Percentiles rank a stretch among this genome's conserved stretches.
phyloP scores from a whole-genome alignment of 768 basidiomycete species.

The Naganishia friedmannii region DNA sequence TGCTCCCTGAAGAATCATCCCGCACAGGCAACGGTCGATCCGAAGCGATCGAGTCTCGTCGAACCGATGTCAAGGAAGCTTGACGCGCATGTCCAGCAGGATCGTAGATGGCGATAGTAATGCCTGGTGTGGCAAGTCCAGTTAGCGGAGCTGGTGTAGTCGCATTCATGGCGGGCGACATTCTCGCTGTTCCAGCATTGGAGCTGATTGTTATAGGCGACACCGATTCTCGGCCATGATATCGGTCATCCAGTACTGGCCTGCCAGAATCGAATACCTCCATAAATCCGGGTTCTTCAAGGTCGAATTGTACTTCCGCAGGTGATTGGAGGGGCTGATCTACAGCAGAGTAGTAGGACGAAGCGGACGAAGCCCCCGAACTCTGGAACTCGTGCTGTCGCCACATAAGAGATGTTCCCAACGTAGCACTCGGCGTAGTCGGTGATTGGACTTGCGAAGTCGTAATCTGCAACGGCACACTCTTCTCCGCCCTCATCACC shows the following conservation, averaged over 20 bases:
- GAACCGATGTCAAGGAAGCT: slow-evolving; percentile 6
- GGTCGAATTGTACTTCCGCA: not conserved
- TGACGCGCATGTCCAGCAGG: slow-evolving; percentile 13
- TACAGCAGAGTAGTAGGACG: slow-evolving; percentile 18
- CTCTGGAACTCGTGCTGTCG: not conserved
- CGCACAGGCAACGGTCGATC: not conserved
- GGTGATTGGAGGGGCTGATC: slow-evolving; percentile 5
- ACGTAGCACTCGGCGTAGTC: not conserved
- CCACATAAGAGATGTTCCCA: not conserved
- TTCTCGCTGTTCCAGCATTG: not conserved
- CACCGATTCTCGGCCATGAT: slow-evolving; percentile 17
- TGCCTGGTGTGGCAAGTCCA: slow-evolving; percentile 5
- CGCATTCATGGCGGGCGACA: not conserved
- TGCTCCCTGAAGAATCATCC: slow-evolving; percentile 8
- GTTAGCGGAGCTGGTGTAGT: not conserved
- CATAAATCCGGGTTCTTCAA: not conserved
- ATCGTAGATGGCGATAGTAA: slow-evolving; percentile 31
- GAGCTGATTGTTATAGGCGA: slow-evolving; percentile 12
- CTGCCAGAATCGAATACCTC: not conserved
- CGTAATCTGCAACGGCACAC: not conserved
- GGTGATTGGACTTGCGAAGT: not conserved
- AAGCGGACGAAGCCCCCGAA: slow-evolving; percentile 1
- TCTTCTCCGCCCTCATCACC: slow-evolving; percentile 26
- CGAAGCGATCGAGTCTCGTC: not conserved
- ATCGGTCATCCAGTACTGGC: not conserved